phyloP scores from a whole-genome alignment of 2,329 filamentous ascomycete species.

The Nannizzia gypsea region DNA sequence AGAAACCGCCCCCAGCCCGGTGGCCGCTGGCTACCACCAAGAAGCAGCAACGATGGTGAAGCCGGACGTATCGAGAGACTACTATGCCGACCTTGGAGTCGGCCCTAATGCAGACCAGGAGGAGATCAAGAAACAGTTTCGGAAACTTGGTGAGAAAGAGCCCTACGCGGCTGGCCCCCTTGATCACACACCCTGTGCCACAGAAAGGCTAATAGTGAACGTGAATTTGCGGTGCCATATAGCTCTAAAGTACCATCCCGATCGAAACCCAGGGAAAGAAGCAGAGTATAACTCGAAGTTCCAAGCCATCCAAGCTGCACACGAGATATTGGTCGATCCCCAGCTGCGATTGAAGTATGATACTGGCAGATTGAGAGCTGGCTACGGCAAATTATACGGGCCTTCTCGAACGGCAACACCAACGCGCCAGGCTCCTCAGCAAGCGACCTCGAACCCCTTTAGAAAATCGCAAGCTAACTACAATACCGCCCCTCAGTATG shows the following conservation, averaged over 20 bases:
- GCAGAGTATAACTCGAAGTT: constrained; percentile 70
- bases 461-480: constrained; percentile 12
- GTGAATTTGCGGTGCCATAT: not conserved
- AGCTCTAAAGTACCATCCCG: constrained; percentile 80
- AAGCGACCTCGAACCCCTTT: constrained; percentile 12
- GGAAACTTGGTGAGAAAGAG: constrained; percentile 57
- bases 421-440: constrained; percentile 15
- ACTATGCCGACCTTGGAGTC: constrained; percentile 75
- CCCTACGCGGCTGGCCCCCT: not conserved
- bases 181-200: no score
- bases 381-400: constrained; percentile 23
- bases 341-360: constrained; percentile 51
- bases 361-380: constrained; percentile 44
- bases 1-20: not conserved
- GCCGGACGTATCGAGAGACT: constrained; percentile 58
- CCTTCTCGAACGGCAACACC: constrained; percentile 15
- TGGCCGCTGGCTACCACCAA: not conserved
- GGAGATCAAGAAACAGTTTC: constrained; percentile 77
- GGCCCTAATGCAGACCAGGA: constrained; percentile 53
- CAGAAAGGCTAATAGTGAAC: not conserved
- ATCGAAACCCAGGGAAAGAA: constrained; percentile 76
- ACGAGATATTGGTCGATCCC: constrained; percentile 60
- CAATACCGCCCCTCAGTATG: not conserved
- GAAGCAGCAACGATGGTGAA: constrained; percentile 46
- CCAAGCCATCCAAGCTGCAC: constrained; percentile 72